phyloP scores from a whole-genome alignment of 768 basidiomycete genomes.

The Mycena pura region DNA sequence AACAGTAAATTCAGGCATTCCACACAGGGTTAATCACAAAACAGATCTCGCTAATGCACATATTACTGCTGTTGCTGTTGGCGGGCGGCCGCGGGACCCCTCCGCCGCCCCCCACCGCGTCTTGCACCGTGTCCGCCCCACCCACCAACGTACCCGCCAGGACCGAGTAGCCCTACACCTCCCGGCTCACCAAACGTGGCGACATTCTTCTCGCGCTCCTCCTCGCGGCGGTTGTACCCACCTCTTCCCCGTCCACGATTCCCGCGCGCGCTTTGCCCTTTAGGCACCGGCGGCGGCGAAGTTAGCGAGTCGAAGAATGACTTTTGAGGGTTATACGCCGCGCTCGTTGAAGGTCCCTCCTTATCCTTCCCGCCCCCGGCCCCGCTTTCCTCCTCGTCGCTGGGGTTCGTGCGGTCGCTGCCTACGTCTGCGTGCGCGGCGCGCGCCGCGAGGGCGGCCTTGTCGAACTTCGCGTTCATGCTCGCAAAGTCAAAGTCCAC shows the following conservation, averaged over 20 bases:
- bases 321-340: constrained; percentile 76
- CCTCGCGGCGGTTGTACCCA: constrained; percentile 77
- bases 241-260: constrained; percentile 53
- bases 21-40: too few species aligned
- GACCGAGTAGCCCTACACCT: constrained; percentile 77
- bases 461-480: constrained; percentile 84
- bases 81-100: constrained; percentile 16
- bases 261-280: constrained; percentile 43
- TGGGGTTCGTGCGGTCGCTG: constrained; percentile 35
- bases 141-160: constrained; percentile 79
- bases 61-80: not conserved
- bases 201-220: constrained; percentile 84
- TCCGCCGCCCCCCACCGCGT: constrained; percentile 40
- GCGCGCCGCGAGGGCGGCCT: constrained; percentile 56
- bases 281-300: constrained; percentile 39
- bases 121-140: constrained; percentile 72
- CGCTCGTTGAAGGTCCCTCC: too few species aligned
- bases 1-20: too few species aligned
- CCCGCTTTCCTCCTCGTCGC: constrained; percentile 35
- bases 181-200: constrained; percentile 90
- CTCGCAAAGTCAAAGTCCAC: constrained; percentile 85
- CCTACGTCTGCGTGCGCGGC: constrained; percentile 7
- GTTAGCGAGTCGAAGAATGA: constrained; percentile 84
- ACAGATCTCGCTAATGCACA: too few species aligned
- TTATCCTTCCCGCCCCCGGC: constrained; percentile 40